Conservation (phyloP, 176 grass and related monocot species). For the Hordeum marinum region DNA sequence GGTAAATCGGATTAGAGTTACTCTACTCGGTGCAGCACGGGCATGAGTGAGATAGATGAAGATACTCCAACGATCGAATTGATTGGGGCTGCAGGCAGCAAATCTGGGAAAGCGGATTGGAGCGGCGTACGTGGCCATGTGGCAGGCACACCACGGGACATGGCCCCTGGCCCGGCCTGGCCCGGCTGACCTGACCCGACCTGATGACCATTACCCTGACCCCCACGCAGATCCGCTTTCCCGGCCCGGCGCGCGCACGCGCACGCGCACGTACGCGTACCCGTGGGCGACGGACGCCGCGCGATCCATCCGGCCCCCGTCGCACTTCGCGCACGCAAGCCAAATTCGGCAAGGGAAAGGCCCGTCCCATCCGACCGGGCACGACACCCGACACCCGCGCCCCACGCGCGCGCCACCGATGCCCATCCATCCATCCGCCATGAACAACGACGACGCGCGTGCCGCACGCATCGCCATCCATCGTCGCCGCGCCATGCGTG, state of each 20-base stretch:
- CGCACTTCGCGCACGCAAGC: not conserved
- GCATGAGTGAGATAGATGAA: too few species aligned
- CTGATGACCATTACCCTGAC: not conserved
- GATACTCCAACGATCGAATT: not conserved
- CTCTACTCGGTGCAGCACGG: not conserved
- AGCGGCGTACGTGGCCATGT: conserved; percentile 11
- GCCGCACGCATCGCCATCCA: not conserved
- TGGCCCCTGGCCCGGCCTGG: not conserved
- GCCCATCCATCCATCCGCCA: not conserved
- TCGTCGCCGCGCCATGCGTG: not conserved
- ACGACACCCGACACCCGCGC: not conserved
- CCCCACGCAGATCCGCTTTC: conserved; percentile 13
- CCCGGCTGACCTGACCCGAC: not conserved
- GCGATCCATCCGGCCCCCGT: not conserved
- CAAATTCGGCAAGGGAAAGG: not conserved
- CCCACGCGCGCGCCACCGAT: not conserved
- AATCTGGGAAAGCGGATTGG: not conserved
- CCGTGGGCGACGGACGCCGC: not conserved
- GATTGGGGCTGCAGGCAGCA: not conserved
- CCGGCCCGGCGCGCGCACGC: not conserved
- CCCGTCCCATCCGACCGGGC: not conserved
- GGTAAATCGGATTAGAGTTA: too few species aligned
- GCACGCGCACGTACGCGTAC: not conserved
- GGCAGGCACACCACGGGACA: not conserved
- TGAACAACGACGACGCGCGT: not conserved